These are phyloP conservation scores for Cucurbita maxima DNA, from an alignment of 306 rosid species.

Conservation along the genomic window DNA sequence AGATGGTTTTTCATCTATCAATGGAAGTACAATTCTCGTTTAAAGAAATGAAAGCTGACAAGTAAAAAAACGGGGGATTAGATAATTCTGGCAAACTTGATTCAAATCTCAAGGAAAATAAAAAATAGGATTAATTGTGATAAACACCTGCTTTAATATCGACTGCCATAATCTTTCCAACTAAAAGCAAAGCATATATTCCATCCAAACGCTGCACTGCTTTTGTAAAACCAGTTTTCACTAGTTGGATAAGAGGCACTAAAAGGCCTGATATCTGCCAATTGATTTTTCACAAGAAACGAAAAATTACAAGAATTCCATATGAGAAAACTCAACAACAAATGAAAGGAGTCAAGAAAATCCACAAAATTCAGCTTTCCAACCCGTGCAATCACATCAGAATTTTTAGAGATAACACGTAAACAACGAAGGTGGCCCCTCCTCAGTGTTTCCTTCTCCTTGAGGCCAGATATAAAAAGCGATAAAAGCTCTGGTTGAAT, in stretches of 20 bases:
- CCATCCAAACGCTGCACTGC: slow-evolving; percentile 95
- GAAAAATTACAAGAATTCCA: slow-evolving; percentile 4
- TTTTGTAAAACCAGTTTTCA: slow-evolving; percentile 89
- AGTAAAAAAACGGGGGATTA: background rate
- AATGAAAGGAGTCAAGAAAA: slow-evolving; percentile 11
- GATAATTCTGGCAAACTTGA: background rate
- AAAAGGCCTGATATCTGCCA: slow-evolving; percentile 55
- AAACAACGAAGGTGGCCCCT: slow-evolving; percentile 74
- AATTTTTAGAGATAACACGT: slow-evolving; percentile 41
- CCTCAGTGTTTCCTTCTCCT: slow-evolving; percentile 85
- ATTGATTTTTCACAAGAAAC: slow-evolving; percentile 4
- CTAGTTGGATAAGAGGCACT: slow-evolving; percentile 73
- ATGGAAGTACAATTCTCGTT: background rate
- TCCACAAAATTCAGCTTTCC: slow-evolving; percentile 5
- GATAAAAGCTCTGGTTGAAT: slow-evolving; percentile 42
- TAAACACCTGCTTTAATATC: slow-evolving; percentile 86
- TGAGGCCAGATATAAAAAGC: slow-evolving; percentile 72
- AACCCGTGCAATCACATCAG: slow-evolving; percentile 56
- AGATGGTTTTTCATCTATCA: background rate
- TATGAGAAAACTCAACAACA: slow-evolving; percentile 6
- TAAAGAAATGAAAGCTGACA: background rate
- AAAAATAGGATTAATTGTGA: background rate
- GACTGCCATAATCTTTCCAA: slow-evolving; percentile 67
- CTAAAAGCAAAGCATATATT: slow-evolving; percentile 71
- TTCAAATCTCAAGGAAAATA: background rate